Conservation (phyloP, 371 early-diverging fungal species). For the Saksenaea vasiformis region DNA sequence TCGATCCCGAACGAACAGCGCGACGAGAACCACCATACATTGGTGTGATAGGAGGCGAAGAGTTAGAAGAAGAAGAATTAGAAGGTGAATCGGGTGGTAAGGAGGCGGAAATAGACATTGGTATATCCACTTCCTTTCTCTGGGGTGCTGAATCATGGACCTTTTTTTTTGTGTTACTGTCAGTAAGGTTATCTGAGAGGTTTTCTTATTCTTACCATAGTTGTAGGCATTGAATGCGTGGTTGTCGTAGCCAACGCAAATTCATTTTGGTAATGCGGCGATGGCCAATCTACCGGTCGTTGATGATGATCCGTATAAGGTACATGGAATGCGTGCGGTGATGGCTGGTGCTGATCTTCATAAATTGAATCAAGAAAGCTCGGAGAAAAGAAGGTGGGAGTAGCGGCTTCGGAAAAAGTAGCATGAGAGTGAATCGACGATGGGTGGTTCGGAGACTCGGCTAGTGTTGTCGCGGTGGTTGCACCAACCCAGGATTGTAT, state of each 20-base stretch:
- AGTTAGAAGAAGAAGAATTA: constrained; percentile 24
- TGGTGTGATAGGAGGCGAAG: constrained; percentile 28
- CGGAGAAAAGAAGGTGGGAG: constrained; percentile 72
- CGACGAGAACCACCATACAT: constrained; percentile 14
- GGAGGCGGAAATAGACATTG: not conserved
- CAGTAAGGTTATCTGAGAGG: constrained; percentile 10
- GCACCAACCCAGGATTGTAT: constrained; percentile 27
- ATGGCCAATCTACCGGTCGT: not conserved
- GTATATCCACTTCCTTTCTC: too few relatives aligned
- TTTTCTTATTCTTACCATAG: not conserved
- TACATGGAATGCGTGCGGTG: constrained; percentile 4
- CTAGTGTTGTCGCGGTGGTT: not conserved
- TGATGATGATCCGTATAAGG: constrained; percentile 5
- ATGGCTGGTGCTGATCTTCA: constrained; percentile 35
- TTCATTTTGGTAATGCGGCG: constrained; percentile 1
- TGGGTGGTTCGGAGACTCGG: constrained; percentile 4
- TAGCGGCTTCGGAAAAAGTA: constrained; percentile 30
- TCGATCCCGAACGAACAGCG: not conserved
- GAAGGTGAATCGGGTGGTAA: constrained; percentile 17
- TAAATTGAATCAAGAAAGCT: constrained; percentile 66
- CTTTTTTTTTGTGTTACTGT: too few relatives aligned
- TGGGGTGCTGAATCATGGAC: too few relatives aligned
- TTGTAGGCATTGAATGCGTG: constrained; percentile 6
- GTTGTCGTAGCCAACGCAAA: constrained; percentile 2
- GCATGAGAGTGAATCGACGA: not conserved